These are phyloP conservation scores for Cyanodermella asteris DNA, from an alignment of 2,329 filamentous ascomycete genomes.

Conservation along the genomic window DNA sequence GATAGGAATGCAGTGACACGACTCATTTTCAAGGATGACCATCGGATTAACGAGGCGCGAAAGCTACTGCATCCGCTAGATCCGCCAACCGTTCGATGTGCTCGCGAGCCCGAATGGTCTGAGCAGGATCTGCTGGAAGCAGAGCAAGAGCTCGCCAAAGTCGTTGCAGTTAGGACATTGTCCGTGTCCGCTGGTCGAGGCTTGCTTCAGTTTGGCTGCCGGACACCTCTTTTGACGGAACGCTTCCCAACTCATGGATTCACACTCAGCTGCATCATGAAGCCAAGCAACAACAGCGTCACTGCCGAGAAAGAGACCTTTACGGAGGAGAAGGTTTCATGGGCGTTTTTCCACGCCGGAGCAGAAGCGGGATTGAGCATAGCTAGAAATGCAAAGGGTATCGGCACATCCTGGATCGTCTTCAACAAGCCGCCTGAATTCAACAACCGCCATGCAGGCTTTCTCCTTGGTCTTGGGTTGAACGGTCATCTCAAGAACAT, in stretches of 20 bases:
- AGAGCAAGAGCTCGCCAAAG: constrained; percentile 75
- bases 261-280: constrained; percentile 77
- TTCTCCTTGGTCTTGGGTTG: constrained; percentile 70
- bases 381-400: constrained; percentile 70
- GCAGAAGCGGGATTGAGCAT: constrained; percentile 85
- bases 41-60: constrained; percentile 68
- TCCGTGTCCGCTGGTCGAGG: constrained; percentile 74
- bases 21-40: constrained; percentile 76
- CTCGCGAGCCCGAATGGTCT: constrained; percentile 52
- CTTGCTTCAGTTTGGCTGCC: constrained; percentile 69
- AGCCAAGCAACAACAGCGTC: constrained; percentile 75
- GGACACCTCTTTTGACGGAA: constrained; percentile 75
- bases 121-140: constrained; percentile 78
- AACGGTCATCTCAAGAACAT: constrained; percentile 88
- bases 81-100: constrained; percentile 55
- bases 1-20: constrained; percentile 67
- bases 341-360: constrained; percentile 96
- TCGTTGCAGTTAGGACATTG: constrained; percentile 66
- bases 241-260: constrained; percentile 80
- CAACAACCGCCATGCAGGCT: constrained; percentile 89
- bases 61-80: constrained; percentile 69
- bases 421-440: constrained; percentile 91
- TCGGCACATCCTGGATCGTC: constrained; percentile 95
- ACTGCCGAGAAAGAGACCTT: constrained; percentile 76
- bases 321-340: constrained; percentile 89